phyloP scores from a whole-genome alignment of 2,329 filamentous ascomycete species.

The Alternaria tenuissima region DNA sequence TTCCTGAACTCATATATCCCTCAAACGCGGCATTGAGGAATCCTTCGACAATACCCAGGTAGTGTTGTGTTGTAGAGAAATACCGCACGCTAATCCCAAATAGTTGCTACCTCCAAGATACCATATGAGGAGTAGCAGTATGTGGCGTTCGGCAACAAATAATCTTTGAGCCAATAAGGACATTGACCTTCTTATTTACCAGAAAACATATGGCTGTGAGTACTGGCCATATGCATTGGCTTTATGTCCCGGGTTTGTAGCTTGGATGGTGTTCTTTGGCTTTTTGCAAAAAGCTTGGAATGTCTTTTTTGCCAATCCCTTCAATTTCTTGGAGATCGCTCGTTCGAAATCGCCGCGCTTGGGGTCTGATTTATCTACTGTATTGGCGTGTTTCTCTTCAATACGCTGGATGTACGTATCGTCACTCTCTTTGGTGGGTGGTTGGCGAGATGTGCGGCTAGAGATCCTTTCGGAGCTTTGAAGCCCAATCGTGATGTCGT shows the following conservation, averaged over 20 bases:
- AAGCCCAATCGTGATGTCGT: neutral
- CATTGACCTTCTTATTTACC: neutral
- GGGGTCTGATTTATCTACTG: neutral
- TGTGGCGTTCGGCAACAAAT: neutral
- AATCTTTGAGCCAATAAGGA: neutral
- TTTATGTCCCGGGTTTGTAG: neutral
- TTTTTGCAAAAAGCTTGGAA: neutral
- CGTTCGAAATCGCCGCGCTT: neutral
- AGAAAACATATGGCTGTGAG: neutral
- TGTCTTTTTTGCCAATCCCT: neutral
- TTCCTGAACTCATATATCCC: too few relatives aligned
- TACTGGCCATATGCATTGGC: neutral
- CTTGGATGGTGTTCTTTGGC: neutral
- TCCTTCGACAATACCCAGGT: too few relatives aligned
- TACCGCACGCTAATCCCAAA: slow-evolving; percentile 1
- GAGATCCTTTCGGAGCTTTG: neutral
- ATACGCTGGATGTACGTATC: neutral
- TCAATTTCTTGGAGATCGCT: neutral
- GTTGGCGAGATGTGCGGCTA: neutral
- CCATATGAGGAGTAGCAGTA: neutral
- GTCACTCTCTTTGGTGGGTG: neutral
- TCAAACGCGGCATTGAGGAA: too few relatives aligned
- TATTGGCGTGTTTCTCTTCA: neutral
- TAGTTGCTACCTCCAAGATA: neutral
- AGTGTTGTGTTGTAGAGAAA: neutral